phyloP scores from a whole-genome alignment of 225 moss, liverwort and hornwort genomes.

The Sphagnum tenellum region DNA sequence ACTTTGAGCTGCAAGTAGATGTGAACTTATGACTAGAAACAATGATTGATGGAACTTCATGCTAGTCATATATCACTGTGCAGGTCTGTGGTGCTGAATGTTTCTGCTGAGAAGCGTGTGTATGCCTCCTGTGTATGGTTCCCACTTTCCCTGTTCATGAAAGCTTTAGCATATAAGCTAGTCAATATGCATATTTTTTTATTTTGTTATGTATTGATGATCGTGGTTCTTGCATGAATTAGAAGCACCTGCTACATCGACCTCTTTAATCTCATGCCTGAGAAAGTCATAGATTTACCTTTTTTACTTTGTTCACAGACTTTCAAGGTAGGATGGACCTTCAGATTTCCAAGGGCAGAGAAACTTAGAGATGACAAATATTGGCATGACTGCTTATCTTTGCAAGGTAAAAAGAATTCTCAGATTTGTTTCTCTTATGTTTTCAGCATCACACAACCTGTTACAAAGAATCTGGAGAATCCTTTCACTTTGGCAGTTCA shows the following conservation, averaged over 20 bases:
- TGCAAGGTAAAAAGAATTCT: slow-evolving; percentile 10
- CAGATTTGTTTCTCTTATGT: no score
- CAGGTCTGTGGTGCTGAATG: slow-evolving; percentile 19
- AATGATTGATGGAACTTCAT: neutral
- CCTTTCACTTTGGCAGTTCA: no score
- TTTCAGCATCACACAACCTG: no score
- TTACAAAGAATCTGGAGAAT: no score
- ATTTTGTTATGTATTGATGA: no score
- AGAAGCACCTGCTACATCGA: no score
- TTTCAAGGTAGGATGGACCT: slow-evolving; percentile 16
- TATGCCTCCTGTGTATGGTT: slow-evolving; percentile 5
- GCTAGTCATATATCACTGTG: neutral
- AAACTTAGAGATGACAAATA: slow-evolving; percentile 12
- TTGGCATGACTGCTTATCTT: slow-evolving; percentile 13
- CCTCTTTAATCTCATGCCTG: no score
- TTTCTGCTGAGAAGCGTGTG: slow-evolving; percentile 14
- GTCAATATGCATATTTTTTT: no score
- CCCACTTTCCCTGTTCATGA: neutral
- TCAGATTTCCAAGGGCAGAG: slow-evolving; percentile 17
- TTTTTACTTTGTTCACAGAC: slow-evolving; percentile 4
- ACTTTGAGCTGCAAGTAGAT: no score
- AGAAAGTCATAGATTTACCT: neutral
- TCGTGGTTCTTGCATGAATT: no score
- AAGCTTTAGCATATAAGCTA: neutral
- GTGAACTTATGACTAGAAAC: neutral